Conservation (phyloP, 495 filamentous ascomycete genomes). For the Hapsidospora chrysogenum region DNA sequence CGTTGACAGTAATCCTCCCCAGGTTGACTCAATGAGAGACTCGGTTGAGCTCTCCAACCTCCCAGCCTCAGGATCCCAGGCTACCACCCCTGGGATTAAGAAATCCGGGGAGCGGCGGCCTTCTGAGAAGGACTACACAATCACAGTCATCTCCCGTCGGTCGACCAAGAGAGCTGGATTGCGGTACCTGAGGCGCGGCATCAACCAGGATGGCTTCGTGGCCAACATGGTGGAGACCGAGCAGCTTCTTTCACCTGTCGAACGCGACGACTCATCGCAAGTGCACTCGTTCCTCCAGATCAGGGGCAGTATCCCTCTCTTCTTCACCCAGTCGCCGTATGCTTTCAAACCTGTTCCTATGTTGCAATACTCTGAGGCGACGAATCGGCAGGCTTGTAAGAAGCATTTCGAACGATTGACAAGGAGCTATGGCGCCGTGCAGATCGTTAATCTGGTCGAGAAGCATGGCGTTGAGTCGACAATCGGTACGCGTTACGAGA, state of each 20-base stretch:
- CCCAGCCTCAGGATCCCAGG: conserved; percentile 6
- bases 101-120: conserved; percentile 12
- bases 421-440: conserved; percentile 53
- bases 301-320: conserved; percentile 77
- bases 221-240: conserved; percentile 93
- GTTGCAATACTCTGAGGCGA: conserved; percentile 56
- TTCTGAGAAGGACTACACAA: conserved; percentile 39
- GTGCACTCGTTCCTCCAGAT: conserved; percentile 73
- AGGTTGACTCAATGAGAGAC: conserved; percentile 19
- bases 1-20: conserved; percentile 32
- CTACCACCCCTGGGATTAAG: not conserved
- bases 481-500: conserved; percentile 62
- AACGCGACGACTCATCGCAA: conserved; percentile 43
- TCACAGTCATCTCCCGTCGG: conserved; percentile 77
- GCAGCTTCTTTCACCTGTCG: conserved; percentile 59
- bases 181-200: conserved; percentile 77
- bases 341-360: conserved; percentile 77
- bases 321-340: conserved; percentile 86
- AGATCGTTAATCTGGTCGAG: conserved; percentile 74
- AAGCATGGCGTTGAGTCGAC: conserved; percentile 65
- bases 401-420: conserved; percentile 57
- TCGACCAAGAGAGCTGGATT: conserved; percentile 73
- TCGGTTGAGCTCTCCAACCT: conserved; percentile 24
- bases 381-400: conserved; percentile 61
- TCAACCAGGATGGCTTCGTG: conserved; percentile 71